Base-by-base conservation (phyloP, 768 basidiomycete species). In the Boletus edulis region DNA sequence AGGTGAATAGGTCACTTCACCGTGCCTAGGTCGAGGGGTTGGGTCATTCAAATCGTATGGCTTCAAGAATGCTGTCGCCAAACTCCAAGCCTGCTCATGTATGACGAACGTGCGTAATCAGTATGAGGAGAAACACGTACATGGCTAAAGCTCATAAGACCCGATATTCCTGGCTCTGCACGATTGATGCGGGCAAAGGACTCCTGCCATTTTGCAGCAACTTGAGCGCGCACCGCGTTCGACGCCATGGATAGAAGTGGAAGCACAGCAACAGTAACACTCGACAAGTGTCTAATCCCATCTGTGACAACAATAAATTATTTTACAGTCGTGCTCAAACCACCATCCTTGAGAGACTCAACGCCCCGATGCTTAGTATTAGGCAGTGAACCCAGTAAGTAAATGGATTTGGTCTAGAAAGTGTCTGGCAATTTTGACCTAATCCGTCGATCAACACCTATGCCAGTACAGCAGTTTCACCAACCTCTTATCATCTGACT, bases 181-280 rank as follows among this genome's bases (percentile, higher is more conserved):
- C 78, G 75, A 62, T 88, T 88, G 46, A 88, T 73, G 15, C 83
- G 79, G n/a, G 75, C 70, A 65, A 88, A 88, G 2, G 83, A 77
- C 18, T 87, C 83, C 56, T 86, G 83, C 86, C 87, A 88, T 73
- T 86, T 86, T 4, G 84, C 73, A 17, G 81, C 78, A 10, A 87
- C 83, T 65, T 87, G 85, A 1, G 79, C 77, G 44, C 79, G 79
- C n/a, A 87, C 72, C 24, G 84, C 85, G 53, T 81, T 77, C 5
- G 83, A 83, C 17, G 81, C 78, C 85, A 84, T 85, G 41, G n/a
- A n/a, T n/a, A n/a, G 8, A 37, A 20, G 32, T n/a, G 9, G 0
- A 8, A 13, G 29, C 57, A 67, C 60, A 65, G 65, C 67, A 63
- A 69, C 67, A 32, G n/a, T 17, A 20, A 29, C n/a, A 20, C n/a